These are phyloP conservation scores for Eragrostis curvula DNA, from an alignment of 176 grass and related monocot genomes.

Conservation along the genomic window DNA sequence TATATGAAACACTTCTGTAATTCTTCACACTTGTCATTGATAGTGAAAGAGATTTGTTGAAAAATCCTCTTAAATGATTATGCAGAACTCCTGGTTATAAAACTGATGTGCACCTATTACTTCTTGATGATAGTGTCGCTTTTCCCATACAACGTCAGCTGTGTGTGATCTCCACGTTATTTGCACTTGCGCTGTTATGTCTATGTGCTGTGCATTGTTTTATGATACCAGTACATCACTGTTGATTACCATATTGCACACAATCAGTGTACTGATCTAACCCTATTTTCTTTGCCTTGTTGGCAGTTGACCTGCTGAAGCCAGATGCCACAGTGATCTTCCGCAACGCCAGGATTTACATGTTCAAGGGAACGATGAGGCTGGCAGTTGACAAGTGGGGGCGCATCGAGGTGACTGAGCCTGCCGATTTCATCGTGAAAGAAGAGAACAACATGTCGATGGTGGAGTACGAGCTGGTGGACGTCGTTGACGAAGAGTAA, in stretches of 20 bases:
- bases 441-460: slow-evolving; percentile 46
- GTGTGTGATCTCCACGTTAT: too few relatives aligned
- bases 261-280: not conserved
- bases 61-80: too few relatives aligned
- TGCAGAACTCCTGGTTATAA: too few relatives aligned
- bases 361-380: slow-evolving; percentile 55
- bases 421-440: slow-evolving; percentile 29
- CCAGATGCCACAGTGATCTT: slow-evolving; percentile 44
- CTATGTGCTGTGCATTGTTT: too few relatives aligned
- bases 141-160: too few relatives aligned
- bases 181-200: too few relatives aligned
- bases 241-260: not conserved
- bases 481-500: slow-evolving; percentile 31
- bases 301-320: slow-evolving; percentile 35
- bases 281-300: not conserved
- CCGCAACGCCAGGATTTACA: slow-evolving; percentile 50
- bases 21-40: too few relatives aligned
- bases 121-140: too few relatives aligned
- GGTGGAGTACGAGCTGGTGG: slow-evolving; percentile 41
- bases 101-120: too few relatives aligned
- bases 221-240: not conserved
- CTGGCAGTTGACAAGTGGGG: slow-evolving; percentile 48
- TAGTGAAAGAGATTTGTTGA: too few relatives aligned
- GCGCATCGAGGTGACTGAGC: too few relatives aligned
- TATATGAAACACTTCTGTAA: too few relatives aligned